These are phyloP conservation scores for Sphagnurus paluster DNA, from an alignment of 1,284 basidiomycete species.

Conservation along the genomic window DNA sequence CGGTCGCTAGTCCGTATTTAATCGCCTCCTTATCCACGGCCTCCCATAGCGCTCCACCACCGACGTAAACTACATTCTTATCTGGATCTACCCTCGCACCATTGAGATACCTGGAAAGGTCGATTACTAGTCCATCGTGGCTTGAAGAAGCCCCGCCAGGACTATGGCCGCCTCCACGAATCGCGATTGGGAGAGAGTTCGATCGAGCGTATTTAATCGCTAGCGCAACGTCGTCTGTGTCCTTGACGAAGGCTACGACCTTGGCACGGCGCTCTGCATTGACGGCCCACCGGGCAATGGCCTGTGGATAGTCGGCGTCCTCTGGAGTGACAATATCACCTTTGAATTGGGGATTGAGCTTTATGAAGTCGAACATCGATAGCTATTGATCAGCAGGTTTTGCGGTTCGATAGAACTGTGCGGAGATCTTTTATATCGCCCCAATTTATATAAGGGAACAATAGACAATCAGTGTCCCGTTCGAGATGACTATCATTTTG, in stretches of 20 bases:
- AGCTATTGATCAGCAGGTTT: too few species aligned
- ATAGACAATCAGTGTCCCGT: too few species aligned
- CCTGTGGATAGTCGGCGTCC: slow-evolving; percentile 38
- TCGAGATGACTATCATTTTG: too few species aligned
- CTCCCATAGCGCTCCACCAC: slow-evolving; percentile 54
- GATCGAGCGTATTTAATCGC: slow-evolving; percentile 42
- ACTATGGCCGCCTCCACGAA: slow-evolving; percentile 56
- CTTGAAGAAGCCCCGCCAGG: slow-evolving; percentile 48
- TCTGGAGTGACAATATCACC: slow-evolving; percentile 45
- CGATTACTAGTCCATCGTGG: slow-evolving; percentile 57
- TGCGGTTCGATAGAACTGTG: too few species aligned
- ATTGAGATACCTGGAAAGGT: slow-evolving; percentile 49
- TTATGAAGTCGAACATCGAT: slow-evolving; percentile 15
- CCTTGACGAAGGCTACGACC: slow-evolving; percentile 46
- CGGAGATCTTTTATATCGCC: too few species aligned
- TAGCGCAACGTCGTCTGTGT: slow-evolving; percentile 38
- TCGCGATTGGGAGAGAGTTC: slow-evolving; percentile 40
- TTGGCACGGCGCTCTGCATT: slow-evolving; percentile 44
- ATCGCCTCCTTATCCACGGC: slow-evolving; percentile 53
- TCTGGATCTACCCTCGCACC: slow-evolving; percentile 42
- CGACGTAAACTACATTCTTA: slow-evolving; percentile 44
- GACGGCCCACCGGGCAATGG: slow-evolving; percentile 47
- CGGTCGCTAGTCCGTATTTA: slow-evolving; percentile 49
- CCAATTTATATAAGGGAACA: too few species aligned
- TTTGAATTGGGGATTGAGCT: slow-evolving; percentile 31